A percentile compares a stretch with the other conserved stretches of the same genome.
Evolutionary conservation across 768 basidiomycete species (phyloP).

Genomic region (Xerocomellus chrysenteron): DNA sequence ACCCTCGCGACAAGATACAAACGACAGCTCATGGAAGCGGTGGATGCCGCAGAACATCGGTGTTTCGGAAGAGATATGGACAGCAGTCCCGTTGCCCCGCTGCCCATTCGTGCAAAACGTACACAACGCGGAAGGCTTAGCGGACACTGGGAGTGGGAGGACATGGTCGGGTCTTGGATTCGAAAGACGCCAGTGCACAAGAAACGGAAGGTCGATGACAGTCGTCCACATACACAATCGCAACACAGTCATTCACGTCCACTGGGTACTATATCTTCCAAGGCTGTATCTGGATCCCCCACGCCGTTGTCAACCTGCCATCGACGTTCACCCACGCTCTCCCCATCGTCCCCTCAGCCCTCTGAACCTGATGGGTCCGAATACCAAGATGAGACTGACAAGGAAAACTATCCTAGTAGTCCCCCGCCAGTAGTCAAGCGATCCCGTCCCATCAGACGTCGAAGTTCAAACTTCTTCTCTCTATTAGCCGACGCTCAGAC

Average conservation of each 20-base stretch:
- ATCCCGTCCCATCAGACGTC: conserved; percentile 15
- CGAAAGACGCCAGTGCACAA: conserved; percentile 35
- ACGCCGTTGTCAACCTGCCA: background rate
- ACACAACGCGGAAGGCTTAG: conserved; percentile 15
- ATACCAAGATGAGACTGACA: conserved; percentile 20
- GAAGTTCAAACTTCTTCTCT: conserved; percentile 37
- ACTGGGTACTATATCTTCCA: background rate
- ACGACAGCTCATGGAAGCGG: conserved; percentile 41
- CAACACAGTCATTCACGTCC: background rate
- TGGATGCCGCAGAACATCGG: conserved; percentile 52
- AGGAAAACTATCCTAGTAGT: conserved; percentile 20
- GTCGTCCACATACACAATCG: background rate
- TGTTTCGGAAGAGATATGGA: conserved; percentile 37
- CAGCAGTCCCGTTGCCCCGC: conserved; percentile 17
- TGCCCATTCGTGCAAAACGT: conserved; percentile 4
- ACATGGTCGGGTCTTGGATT: conserved; percentile 45
- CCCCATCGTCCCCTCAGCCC: conserved; percentile 9
- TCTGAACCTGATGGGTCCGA: conserved; percentile 21
- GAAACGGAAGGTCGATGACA: conserved; percentile 17
- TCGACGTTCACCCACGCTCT: conserved; percentile 4
- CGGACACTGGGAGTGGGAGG: conserved; percentile 50
- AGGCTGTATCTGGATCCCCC: background rate
- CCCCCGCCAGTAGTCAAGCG: conserved; percentile 1
- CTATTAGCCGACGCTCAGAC: conserved; percentile 41
- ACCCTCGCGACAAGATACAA: conserved; percentile 35